Evolutionary conservation across 768 basidiomycete genomes (phyloP).

Genomic region (Suillus luteus): DNA sequence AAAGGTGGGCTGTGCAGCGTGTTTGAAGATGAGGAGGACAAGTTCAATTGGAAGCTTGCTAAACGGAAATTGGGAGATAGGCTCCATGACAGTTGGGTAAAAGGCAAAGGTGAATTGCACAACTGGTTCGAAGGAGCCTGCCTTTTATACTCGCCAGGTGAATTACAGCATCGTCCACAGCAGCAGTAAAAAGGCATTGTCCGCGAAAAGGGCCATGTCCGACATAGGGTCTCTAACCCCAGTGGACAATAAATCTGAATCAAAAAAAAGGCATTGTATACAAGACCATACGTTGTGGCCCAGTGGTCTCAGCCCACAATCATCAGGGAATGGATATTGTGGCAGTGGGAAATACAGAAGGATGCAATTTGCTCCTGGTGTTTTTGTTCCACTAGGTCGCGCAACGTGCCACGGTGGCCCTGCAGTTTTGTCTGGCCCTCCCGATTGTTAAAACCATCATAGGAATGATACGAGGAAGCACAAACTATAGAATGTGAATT

Average conservation of each 20-base stretch:
- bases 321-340: too few species aligned
- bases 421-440: too few species aligned
- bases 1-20: slow-evolving; percentile 30
- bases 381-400: not conserved
- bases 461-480: not conserved
- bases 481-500: not conserved
- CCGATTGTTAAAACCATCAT: not conserved
- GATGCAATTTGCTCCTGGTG: too few species aligned
- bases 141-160: not conserved
- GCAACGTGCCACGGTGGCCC: not conserved
- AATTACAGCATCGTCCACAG: not conserved
- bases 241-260: too few species aligned
- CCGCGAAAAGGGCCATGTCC: too few species aligned
- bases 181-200: not conserved
- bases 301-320: not conserved
- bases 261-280: not conserved
- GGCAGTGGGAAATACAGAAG: too few species aligned
- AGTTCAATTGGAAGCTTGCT: slow-evolving; percentile 38
- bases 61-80: slow-evolving; percentile 20
- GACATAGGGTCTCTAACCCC: too few species aligned
- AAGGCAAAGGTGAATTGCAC: not conserved
- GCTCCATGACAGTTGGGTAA: not conserved
- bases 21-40: slow-evolving; percentile 36
- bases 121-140: not conserved
- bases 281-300: slow-evolving; percentile 12